These are phyloP conservation scores for Crithidia brevicula DNA, from an alignment of 208 protist genomes.

Conservation along the genomic window DNA sequence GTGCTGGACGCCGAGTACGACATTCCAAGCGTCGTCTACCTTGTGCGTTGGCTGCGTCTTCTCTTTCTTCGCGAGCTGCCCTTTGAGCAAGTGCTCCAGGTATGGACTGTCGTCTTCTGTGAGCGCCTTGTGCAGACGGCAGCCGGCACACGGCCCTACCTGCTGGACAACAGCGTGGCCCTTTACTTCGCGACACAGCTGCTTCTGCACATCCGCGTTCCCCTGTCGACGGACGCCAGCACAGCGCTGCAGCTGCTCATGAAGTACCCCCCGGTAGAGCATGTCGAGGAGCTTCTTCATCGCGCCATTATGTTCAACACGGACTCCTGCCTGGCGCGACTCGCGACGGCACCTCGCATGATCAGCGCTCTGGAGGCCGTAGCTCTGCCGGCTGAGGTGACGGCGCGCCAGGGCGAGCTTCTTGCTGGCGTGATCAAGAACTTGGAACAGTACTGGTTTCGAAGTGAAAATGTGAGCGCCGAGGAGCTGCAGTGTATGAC, in stretches of 20 bases:
- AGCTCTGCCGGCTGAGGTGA: slow-evolving; percentile 28
- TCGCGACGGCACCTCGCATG: slow-evolving; percentile 13
- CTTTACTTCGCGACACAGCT: slow-evolving; percentile 65
- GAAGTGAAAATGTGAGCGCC: slow-evolving; percentile 3
- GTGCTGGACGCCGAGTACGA: slow-evolving; percentile 68
- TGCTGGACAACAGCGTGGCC: slow-evolving; percentile 47
- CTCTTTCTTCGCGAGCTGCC: slow-evolving; percentile 90
- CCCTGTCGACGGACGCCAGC: slow-evolving; percentile 40
- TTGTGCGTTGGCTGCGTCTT: slow-evolving; percentile 90
- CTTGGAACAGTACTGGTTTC: slow-evolving; percentile 51
- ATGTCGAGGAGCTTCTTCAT: slow-evolving; percentile 39
- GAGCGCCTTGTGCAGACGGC: slow-evolving; percentile 44
- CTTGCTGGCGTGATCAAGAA: slow-evolving; percentile 38
- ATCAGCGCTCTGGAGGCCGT: slow-evolving; percentile 6
- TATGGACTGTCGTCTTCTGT: slow-evolving; percentile 87
- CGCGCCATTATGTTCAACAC: slow-evolving; percentile 13
- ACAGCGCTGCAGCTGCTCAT: slow-evolving; percentile 70
- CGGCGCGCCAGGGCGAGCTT: slow-evolving; percentile 37
- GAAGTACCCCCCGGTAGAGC: slow-evolving; percentile 79
- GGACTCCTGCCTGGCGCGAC: slow-evolving; percentile 13
- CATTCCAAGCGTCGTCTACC: slow-evolving; percentile 80
- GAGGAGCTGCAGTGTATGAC: slow-evolving; percentile 25
- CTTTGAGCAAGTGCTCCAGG: slow-evolving; percentile 47
- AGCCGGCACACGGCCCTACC: slow-evolving; percentile 14
- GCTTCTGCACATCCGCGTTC: slow-evolving; percentile 52